Base-by-base conservation (phyloP, 2,329 filamentous ascomycete genomes). In the Clonostachys sp. region DNA sequence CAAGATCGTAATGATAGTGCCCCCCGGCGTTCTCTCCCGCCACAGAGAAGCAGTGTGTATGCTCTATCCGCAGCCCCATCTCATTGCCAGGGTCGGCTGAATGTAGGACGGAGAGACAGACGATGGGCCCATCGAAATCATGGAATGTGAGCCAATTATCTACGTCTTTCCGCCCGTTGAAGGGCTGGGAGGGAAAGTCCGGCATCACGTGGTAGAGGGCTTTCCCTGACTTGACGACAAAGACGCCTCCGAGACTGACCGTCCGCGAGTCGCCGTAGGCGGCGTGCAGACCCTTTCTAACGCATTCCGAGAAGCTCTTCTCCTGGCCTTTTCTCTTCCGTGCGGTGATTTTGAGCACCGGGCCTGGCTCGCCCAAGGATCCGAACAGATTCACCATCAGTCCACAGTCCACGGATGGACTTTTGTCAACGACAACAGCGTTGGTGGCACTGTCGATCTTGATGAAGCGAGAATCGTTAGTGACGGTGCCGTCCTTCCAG, bases 301-400 rank as follows among this genome's bases (percentile, higher is more conserved):
- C 61, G 14, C 57, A 54, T 24, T 62, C 61, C 1, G 63, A 60
- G 43, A 70, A 68, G 45, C 61, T 69, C 24, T 45, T 54, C 41
- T 50, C 49, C 13, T 20, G 16, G 2, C 50, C 57, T 12, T 49
- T 50, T 0, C 69, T 59, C 3, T 52, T 53, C 6, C 55, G 55
- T 0, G 65, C 68, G 1, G 51, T 62, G 13, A 73, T 53, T 38
- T 66, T 67, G 3, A 73, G 45, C 0, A 69, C 61, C 0, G 58
- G 56, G 0, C 70, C 69, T 0, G 59, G 30, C 1, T 54, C 30
- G 1, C 69, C 70, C 3, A 53, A 48, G 0, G 59, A 70, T 0
- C 70, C 68, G 42, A 64, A 70, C 0, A 74, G 53, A 45, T 73
- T 73, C 35, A 61, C 61, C 71, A 74, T 74, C 9, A 74, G 52